Evolutionary conservation across 2,329 filamentous ascomycete genomes (phyloP), one percentile per base, ranked within the genome.

Genomic region (Didymosphaeria variabile): DNA sequence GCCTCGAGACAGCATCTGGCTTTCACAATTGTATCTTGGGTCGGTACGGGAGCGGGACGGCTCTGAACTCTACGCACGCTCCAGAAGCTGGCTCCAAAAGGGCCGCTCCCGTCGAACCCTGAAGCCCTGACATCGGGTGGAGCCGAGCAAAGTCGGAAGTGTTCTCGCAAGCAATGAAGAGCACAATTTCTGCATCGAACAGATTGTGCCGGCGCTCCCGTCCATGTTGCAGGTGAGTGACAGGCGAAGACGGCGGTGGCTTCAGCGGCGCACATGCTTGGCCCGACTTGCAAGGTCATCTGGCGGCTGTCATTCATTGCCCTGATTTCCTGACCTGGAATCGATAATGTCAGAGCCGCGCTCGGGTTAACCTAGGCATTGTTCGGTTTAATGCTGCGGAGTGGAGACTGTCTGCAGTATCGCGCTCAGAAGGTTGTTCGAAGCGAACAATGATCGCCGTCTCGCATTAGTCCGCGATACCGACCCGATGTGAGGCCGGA

Each of bases 31-130:
- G 51, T 29, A 57, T 56, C 51, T 17, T 46, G 46, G 42, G 55
- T 44, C 69, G 72, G 73, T 67, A 67, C 70, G 72, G 72, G 72
- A 72, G 68, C 66, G 65, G 67, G 57, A 60, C 68, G 69, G 67
- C 64, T 58, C 57, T 59, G 62, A 69, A 65, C 61, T 70, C 60
- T 70, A 68, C 55, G 73, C 74, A 77, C 72, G 72, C 69, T 70
- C 73, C 73, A 61, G 64, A 66, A 58, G 56, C 59, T 75, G 73
- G 72, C 71, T 72, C 67, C 66, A 64, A 62, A 60, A 34, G 50
- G 61, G 58, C 62, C 51, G 58, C 59, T 67, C 63, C 68, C 59
- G 61, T 49, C 59, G 62, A 67, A 67, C 68, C 65, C 63, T 69
- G 63, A 29, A 65, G 52, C 31, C 42, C 31, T 42, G 38, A 51